Percentiles rank a stretch among this genome's conserved stretches.
Evolutionary conservation across 192 early-diverging fungal species (phyloP).

Genomic region (Coemansia interrupta): DNA sequence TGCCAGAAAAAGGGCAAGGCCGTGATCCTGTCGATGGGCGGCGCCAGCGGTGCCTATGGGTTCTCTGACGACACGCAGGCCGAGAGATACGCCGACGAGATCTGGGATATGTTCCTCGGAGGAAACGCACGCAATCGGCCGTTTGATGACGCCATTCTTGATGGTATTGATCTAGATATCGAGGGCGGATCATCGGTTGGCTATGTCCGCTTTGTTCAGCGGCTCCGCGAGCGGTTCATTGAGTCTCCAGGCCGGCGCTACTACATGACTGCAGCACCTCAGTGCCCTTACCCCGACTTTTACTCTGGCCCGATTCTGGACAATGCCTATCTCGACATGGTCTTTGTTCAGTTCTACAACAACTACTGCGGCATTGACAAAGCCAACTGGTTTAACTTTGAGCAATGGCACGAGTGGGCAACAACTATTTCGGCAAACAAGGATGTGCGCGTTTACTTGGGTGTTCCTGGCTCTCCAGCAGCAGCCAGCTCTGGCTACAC

Average conservation of each 20-base stretch:
- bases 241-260: constrained; percentile 48
- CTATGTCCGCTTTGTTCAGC: constrained; percentile 58
- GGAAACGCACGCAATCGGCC: constrained; percentile 62
- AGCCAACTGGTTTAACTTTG: constrained; percentile 67
- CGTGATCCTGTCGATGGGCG: constrained; percentile 70
- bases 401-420: constrained; percentile 69
- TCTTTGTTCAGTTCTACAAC: constrained; percentile 82
- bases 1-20: constrained; percentile 75
- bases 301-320: constrained; percentile 60
- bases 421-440: constrained; percentile 56
- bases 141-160: constrained; percentile 64
- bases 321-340: constrained; percentile 62
- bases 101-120: constrained; percentile 76
- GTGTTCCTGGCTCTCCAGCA: constrained; percentile 57
- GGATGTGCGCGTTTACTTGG: constrained; percentile 61
- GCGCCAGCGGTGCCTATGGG: constrained; percentile 62
- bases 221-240: constrained; percentile 56
- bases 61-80: constrained; percentile 58
- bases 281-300: constrained; percentile 69
- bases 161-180: constrained; percentile 72
- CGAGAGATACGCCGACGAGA: constrained; percentile 60
- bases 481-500: constrained; percentile 63
- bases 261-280: constrained; percentile 67
- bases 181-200: constrained; percentile 62
- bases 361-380: constrained; percentile 66